Percentiles rank a stretch among this genome's conserved stretches.
phyloP scores from a whole-genome alignment of 306 rosid genomes.

The Sesbania bispinosa region DNA sequence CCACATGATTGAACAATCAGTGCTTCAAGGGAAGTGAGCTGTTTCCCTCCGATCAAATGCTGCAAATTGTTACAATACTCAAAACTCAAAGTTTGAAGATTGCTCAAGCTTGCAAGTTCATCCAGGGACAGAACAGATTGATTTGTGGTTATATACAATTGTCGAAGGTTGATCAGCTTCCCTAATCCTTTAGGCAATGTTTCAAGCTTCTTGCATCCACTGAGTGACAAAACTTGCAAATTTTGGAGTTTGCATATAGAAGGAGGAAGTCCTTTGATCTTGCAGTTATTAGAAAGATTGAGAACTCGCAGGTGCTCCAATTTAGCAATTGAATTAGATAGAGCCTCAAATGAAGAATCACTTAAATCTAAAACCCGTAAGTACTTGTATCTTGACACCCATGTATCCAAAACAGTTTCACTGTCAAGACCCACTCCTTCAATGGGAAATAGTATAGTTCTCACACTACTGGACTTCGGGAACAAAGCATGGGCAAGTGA shows the following conservation, averaged over 20 bases:
- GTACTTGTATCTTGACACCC: not conserved
- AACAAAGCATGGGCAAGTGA: not conserved
- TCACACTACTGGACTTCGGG: not conserved
- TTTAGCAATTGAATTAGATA: slow-evolving; percentile 5
- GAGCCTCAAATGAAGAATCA: not conserved
- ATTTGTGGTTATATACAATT: not conserved
- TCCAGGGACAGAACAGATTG: not conserved
- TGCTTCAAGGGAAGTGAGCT: not conserved
- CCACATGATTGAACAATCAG: not conserved
- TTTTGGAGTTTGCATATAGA: not conserved
- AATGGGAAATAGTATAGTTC: not conserved
- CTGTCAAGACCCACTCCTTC: not conserved
- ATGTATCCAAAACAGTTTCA: not conserved
- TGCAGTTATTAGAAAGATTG: not conserved
- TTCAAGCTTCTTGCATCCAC: not conserved
- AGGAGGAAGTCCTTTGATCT: not conserved
- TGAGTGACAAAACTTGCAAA: not conserved
- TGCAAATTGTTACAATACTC: not conserved
- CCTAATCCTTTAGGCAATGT: not conserved
- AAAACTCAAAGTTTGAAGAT: not conserved
- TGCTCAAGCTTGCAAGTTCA: not conserved
- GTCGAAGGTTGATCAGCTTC: not conserved
- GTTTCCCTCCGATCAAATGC: not conserved
- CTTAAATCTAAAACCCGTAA: not conserved
- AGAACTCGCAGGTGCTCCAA: not conserved